Evolutionary conservation across 2,329 filamentous ascomycete genomes (phyloP), one percentile per base, ranked within the genome.

Genomic region (Scedosporium boydii): DNA sequence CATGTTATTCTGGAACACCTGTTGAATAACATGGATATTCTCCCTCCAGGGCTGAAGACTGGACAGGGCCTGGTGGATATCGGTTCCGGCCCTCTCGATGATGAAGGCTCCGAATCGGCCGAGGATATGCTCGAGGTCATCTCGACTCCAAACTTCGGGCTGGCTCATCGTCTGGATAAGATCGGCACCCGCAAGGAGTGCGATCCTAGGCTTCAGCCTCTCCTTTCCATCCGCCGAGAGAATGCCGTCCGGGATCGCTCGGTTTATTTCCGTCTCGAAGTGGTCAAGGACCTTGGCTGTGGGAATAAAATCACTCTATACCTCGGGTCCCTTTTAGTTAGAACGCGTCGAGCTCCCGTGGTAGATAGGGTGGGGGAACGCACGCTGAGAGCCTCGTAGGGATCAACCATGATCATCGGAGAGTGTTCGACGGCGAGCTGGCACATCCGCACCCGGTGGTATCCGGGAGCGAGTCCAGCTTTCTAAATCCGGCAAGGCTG

Each of bases 251-350:
- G 87, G 79, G 55, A 91, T 83, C 26, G 84, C 82, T 60, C 75
- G 71, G 72, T 97, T 96, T 72, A 97, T 90, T 73, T 97, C 91
- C 71, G 93, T 78, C 67, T 96, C 87, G 69, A 97, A 95, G 75
- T 97, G 93, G 70, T 96, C 91, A 58, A 97, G 80, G 48, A 96
- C 93, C 68, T 89, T 84, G 46, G 93, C 93, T 0, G 93, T 98
- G 16, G 92, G 91, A 65, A 91, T 87, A 72, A 96, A 98, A 67
- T 89, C 82, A 70, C 87, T 84, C 76, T 96, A 87, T 69, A 89
- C 79, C n/a, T 48, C n/a, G 38, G 7, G 26, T 38, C 9, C 9
- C 16, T 41, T 41, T 60, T 42, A 59, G 58, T 46, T 41, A 38
- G 18, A 38, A 23, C 21, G 53, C 2, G n/a, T 6, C 23, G 14